A percentile compares a stretch with the other conserved stretches of the same genome.
Evolutionary conservation across 1,139 yeast genomes (phyloP).

Genomic region (Entelexis paramagnoliae): DNA sequence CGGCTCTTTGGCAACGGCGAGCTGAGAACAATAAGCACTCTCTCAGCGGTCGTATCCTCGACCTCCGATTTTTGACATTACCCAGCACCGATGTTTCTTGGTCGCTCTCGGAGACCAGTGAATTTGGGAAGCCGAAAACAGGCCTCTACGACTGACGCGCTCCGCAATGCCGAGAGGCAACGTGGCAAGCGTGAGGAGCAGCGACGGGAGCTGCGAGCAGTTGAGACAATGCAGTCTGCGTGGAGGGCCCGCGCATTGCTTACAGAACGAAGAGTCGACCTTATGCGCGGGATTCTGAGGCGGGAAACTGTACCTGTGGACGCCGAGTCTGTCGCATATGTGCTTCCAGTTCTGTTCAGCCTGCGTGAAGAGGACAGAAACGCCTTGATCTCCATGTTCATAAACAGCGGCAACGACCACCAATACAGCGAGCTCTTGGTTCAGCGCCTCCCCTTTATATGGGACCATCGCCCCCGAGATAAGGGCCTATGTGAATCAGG

Average conservation of each 20-base stretch:
- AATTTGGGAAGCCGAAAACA: conserved; percentile 56
- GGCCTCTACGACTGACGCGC: conserved; percentile 34
- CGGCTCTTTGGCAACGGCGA: too few relatives aligned
- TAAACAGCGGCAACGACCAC: neutral
- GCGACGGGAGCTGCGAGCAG: conserved; percentile 43
- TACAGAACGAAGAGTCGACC: too few relatives aligned
- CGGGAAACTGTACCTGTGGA: too few relatives aligned
- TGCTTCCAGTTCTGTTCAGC: conserved; percentile 8
- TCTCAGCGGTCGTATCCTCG: too few relatives aligned
- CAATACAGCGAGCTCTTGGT: neutral
- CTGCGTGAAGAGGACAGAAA: neutral
- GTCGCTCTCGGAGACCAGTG: conserved; percentile 36
- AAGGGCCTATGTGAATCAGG: neutral
- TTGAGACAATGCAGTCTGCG: conserved; percentile 40
- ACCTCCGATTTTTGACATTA: neutral
- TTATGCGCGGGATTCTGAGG: too few relatives aligned
- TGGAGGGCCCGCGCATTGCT: conserved; percentile 17
- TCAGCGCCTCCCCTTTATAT: neutral
- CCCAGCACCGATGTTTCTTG: conserved; percentile 31
- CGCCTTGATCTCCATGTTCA: neutral
- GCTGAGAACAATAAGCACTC: too few relatives aligned
- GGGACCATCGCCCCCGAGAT: neutral
- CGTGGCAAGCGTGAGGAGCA: conserved; percentile 54
- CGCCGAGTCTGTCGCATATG: conserved; percentile 1
- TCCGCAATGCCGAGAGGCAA: conserved; percentile 55